These are phyloP conservation scores for Chaetomium cochliodes DNA, from an alignment of 495 filamentous ascomycete genomes.

Conservation along the genomic window DNA sequence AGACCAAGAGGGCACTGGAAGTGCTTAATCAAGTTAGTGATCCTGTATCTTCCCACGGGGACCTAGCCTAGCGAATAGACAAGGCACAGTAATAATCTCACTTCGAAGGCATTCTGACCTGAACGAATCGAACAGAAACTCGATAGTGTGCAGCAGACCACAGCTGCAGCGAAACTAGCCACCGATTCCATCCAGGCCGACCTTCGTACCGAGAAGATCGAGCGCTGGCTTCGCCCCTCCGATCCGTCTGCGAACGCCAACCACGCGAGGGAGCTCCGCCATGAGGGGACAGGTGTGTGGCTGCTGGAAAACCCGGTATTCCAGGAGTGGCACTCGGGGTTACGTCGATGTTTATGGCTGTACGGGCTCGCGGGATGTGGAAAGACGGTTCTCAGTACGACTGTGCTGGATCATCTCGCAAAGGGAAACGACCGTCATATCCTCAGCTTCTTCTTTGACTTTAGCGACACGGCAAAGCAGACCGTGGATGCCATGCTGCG, in stretches of 20 bases:
- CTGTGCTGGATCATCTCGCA: constrained; percentile 1
- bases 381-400: neutral
- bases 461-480: neutral
- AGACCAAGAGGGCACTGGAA: constrained; percentile 3
- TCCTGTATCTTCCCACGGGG: neutral
- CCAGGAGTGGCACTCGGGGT: neutral
- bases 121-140: constrained; percentile 10
- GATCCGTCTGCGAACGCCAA: constrained; percentile 15
- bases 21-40: constrained; percentile 6
- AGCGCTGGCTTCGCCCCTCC: constrained; percentile 15
- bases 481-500: too few relatives aligned
- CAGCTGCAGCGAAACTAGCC: constrained; percentile 9
- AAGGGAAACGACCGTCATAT: constrained; percentile 1
- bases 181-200: constrained; percentile 14
- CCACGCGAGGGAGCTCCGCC: constrained; percentile 3
- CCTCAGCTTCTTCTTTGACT: constrained; percentile 10
- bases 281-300: constrained; percentile 11
- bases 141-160: constrained; percentile 13
- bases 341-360: neutral
- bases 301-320: constrained; percentile 1
- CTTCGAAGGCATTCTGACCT: too few relatives aligned
- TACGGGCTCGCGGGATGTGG: neutral
- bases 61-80: neutral
- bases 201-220: constrained; percentile 11
- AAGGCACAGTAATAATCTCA: neutral